Base-by-base conservation (phyloP, 352 stramenopile species). In the Pythium diclinum region DNA sequence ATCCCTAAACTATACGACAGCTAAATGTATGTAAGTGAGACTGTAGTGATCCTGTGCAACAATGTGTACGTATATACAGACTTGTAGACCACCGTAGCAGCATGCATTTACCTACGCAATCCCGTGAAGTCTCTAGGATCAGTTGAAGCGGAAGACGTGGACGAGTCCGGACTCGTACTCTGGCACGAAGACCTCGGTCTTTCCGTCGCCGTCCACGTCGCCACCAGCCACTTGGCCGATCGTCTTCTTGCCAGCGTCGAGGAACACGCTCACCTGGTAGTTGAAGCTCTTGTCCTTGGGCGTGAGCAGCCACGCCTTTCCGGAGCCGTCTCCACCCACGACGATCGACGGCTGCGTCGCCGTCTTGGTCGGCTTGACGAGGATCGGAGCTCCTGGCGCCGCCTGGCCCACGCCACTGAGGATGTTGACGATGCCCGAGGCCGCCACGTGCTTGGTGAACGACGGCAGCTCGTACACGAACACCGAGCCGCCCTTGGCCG, bases 81-180 rank as follows among this genome's bases (percentile, higher is more conserved):
- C n/a, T n/a, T n/a, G n/a, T n/a, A n/a, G n/a, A n/a, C n/a, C n/a
- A n/a, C n/a, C n/a, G n/a, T n/a, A n/a, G n/a, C n/a, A n/a, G n/a
- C n/a, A n/a, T n/a, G n/a, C n/a, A n/a, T n/a, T n/a, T n/a, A n/a
- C n/a, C n/a, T n/a, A n/a, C n/a, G n/a, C n/a, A n/a, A n/a, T n/a
- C n/a, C n/a, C n/a, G n/a, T n/a, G n/a, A n/a, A n/a, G n/a, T n/a
- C n/a, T n/a, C n/a, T n/a, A n/a, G n/a, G n/a, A n/a, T 64, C 58
- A 65, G 59, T 65, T 66, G 60, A 66, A 66, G 49, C 51, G 60
- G 60, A 60, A 66, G 25, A 66, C 60, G 52, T 66, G 60, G 38
- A 66, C 60, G 40, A 66, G 25, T 6, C 60, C 60, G 19, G 60
- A 66, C 60, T 66, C 60, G 60, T 66, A 66, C 60, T 66, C 60